Evolutionary conservation across 441 rosid species (phyloP).

Genomic region (Hura crepitans): DNA sequence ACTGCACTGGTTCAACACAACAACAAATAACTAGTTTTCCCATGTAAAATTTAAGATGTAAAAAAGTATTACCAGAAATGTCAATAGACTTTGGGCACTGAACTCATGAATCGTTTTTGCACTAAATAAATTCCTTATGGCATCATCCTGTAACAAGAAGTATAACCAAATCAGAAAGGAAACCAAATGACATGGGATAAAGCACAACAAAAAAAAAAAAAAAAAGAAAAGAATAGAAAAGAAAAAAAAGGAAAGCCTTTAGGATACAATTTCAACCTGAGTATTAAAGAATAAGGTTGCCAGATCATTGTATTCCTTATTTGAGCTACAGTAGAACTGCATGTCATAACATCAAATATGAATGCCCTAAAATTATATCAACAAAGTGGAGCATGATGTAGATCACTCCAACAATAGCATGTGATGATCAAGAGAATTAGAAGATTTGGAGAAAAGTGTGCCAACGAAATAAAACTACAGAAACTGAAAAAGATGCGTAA

Average conservation of each 20-base stretch:
- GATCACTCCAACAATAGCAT: background rate
- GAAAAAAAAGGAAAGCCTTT: background rate
- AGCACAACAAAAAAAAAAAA: too few relatives aligned
- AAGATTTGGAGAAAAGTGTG: background rate
- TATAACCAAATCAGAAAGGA: conserved; percentile 14
- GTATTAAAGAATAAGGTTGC: conserved; percentile 98
- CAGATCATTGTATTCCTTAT: conserved; percentile 88
- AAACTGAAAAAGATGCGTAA: background rate
- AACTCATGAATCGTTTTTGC: conserved; percentile 95
- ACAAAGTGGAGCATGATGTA: background rate
- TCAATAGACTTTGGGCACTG: conserved; percentile 88
- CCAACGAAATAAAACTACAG: background rate
- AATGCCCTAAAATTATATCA: conserved; percentile 4
- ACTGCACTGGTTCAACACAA: conserved; percentile 1
- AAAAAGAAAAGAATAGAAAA: too few relatives aligned
- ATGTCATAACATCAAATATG: conserved; percentile 19
- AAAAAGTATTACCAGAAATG: conserved; percentile 69
- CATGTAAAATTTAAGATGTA: conserved; percentile 4
- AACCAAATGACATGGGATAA: conserved; percentile 9
- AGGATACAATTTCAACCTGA: conserved; percentile 50
- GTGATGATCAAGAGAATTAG: background rate
- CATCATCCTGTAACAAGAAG: conserved; percentile 73
- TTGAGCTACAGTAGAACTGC: conserved; percentile 85
- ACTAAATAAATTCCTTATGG: conserved; percentile 95
- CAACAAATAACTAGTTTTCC: background rate